Evolutionary conservation across 108 stramenopile genomes (phyloP), one percentile per base, ranked within the genome.

Genomic region (Parietichytrium sp.): DNA sequence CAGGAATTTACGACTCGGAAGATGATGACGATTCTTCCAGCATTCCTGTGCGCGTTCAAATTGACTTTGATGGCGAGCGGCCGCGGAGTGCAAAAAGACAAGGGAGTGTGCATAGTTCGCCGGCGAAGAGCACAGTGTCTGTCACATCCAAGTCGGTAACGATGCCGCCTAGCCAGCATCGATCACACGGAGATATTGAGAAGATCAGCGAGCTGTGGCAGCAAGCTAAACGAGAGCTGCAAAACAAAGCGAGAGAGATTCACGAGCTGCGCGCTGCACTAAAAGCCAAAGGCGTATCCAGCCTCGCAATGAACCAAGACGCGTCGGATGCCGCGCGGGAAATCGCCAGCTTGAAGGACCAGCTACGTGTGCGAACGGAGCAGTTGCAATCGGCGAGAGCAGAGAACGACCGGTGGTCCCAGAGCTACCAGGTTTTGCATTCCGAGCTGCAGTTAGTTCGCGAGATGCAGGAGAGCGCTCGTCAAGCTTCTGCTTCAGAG

Each of bases 181-280:
- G n/a, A n/a, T n/a, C n/a, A n/a, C 36, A 72, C 2, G 61, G 38
- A 0, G 61, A 72, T 10, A n/a, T 72, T 6, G 6, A 16, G 6
- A 33, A 42, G 23, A 72, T 72, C 6, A 2, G 45, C 2, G 61
- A 72, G 45, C 42, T 72, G 6, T 72, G 61, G 61, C 61, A 72
- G 61, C 61, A 72, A 10, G 61, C 61, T n/a, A 72, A 72, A 25
- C 61, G 61, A n/a, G 61, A 72, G 20, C 61, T 72, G 13, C 61
- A 25, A 6, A 42, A 10, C 29, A 31, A 38, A 20, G 13, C 61
- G 6, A 23, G 45, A 6, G 61, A 72, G 33, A 72, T 72, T 25
- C 38, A 33, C 29, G 29, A 31, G 16, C 33, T 72, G 0, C 61
- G 61, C 33, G 42, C 61, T 42, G 61, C 3, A 72, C 29, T 42